Base-by-base conservation (phyloP, 805 yeast species). In the Candida ipomoeae region DNA sequence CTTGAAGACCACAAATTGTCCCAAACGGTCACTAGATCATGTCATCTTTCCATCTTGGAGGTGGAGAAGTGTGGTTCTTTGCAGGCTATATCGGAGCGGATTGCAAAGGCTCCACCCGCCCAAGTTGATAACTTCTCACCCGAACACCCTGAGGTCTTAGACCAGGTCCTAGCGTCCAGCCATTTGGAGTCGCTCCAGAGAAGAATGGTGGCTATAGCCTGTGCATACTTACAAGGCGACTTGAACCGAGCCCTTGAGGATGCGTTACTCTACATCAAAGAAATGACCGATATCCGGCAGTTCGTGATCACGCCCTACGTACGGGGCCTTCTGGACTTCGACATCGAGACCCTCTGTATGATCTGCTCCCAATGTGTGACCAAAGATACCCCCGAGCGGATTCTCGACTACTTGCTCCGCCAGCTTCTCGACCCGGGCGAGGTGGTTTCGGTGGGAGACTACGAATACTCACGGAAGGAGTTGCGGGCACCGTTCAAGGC, bases 301-400 rank as follows among this genome's bases (percentile, higher is more conserved):
- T 21, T 44, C 14, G 40, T 35, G 32, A 11, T 23, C 7, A 23
- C 33, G 10, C 40, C 46, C 7, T 35, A 11, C 13, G 32, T 44
- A 4, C 13, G 34, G 20, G 53, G 51, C 2, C 38, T 48, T 13
- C 58, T 53, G 56, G 51, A 46, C 20, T 50, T 38, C 34, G 58
- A 53, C 42, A 40, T 48, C 15, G 47, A 51, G 34, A 50, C 56
- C 1, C 39, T 53, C 20, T 45, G 51, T 7, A 46, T 49, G 47
- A 46, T 55, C 29, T 54, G 49, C 10, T 35, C 52, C 2, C 49
- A 53, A 5, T 48, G 48, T 23, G 33, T 51, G 26, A 18, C 44
- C 11, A 20, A 17, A 2, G 21, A 31, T 11, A 20, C 49, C 5
- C 47, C 44, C 10, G 51, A 38, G 18, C 18, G 40, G 14, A 33